Conservation (phyloP, 306 rosid genomes). For the Quercus glauca region DNA sequence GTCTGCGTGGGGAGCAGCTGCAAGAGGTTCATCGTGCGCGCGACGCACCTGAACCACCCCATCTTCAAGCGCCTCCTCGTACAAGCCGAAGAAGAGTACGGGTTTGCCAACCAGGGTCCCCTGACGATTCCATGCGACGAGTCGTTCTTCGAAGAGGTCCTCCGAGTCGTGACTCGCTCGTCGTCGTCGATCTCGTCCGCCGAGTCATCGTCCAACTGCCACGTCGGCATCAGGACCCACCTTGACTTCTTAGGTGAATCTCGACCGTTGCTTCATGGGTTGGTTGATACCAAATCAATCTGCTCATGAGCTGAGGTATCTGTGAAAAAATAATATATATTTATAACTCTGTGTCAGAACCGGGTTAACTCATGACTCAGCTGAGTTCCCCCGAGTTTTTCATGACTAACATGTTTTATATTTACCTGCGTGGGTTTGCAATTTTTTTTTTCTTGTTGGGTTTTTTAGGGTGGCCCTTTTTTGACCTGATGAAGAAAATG, state of each 20-base stretch:
- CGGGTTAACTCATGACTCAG: background rate
- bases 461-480: too few species aligned
- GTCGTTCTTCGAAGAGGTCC: slow-evolving; percentile 60
- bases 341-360: slow-evolving; percentile 2
- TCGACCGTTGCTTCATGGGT: slow-evolving; percentile 64
- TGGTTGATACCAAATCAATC: slow-evolving; percentile 30
- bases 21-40: slow-evolving; percentile 68
- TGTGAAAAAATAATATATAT: too few species aligned
- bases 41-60: slow-evolving; percentile 81
- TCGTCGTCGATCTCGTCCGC: slow-evolving; percentile 38
- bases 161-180: slow-evolving; percentile 33
- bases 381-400: too few species aligned
- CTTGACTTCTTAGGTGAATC: slow-evolving; percentile 50
- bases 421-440: background rate
- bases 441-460: background rate
- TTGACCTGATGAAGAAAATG: too few species aligned
- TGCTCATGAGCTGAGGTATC: background rate
- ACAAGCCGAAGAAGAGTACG: slow-evolving; percentile 91
- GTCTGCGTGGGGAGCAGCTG: slow-evolving; percentile 68
- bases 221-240: slow-evolving; percentile 42
- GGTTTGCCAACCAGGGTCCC: slow-evolving; percentile 78
- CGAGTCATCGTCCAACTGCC: slow-evolving; percentile 49
- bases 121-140: slow-evolving; percentile 83
- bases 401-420: background rate
- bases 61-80: slow-evolving; percentile 71